A percentile compares a stretch with the other conserved stretches of the same genome.
Conservation (phyloP, 345 rosid genomes). For the Populus davidiana region DNA sequence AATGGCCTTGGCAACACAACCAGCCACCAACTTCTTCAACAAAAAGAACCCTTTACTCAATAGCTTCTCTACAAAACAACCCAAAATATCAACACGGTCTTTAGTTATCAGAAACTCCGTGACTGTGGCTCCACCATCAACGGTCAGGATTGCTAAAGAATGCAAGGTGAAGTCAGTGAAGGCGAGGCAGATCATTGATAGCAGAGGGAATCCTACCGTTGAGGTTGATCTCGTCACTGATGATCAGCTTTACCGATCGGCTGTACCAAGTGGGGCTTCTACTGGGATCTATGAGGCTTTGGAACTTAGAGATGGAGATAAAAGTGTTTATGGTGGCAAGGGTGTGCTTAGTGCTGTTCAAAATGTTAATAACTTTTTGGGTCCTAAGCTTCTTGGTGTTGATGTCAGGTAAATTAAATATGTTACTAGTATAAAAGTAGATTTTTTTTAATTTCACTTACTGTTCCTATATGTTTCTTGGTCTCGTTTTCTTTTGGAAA, state of each 20-base stretch:
- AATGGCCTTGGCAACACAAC: constrained; percentile 54
- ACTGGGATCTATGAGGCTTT: constrained; percentile 96
- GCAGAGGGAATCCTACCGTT: constrained; percentile 95
- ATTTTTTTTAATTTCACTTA: too few species aligned
- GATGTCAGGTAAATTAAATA: constrained; percentile 69
- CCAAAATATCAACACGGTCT: constrained; percentile 26
- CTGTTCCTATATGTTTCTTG: too few species aligned
- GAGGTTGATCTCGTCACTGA: constrained; percentile 93
- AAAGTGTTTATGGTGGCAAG: constrained; percentile 81
- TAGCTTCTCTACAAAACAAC: background rate
- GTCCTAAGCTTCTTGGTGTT: constrained; percentile 80
- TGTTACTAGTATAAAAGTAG: too few species aligned
- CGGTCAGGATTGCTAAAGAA: constrained; percentile 27
- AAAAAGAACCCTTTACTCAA: constrained; percentile 13
- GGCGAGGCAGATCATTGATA: constrained; percentile 97
- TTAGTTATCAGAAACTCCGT: constrained; percentile 51
- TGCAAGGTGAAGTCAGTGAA: constrained; percentile 67
- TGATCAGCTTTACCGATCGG: constrained; percentile 65
- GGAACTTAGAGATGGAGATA: constrained; percentile 92
- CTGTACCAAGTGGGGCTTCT: constrained; percentile 98
- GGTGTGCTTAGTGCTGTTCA: constrained; percentile 77
- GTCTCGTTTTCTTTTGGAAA: background rate
- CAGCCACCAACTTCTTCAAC: constrained; percentile 32
- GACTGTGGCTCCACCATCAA: constrained; percentile 35
- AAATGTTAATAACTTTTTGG: constrained; percentile 71